Evolutionary conservation across 768 basidiomycete species (phyloP).

Genomic region (Atractiella rhizophila): DNA sequence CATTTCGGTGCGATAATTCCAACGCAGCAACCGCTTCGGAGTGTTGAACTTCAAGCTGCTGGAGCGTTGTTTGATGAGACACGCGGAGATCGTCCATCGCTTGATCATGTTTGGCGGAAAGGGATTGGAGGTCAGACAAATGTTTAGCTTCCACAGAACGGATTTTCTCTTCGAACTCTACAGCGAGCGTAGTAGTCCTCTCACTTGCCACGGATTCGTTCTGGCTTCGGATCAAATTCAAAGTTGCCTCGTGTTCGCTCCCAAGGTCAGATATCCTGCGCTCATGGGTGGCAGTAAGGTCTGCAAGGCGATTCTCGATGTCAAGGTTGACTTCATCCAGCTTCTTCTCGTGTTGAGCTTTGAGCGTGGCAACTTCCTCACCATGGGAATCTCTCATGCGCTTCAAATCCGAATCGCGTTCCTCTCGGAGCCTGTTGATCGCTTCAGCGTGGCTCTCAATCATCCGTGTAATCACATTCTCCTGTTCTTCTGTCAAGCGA

Average conservation of each 20-base stretch:
- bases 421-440: constrained; percentile 42
- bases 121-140: background rate
- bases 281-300: background rate
- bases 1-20: background rate
- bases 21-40: background rate
- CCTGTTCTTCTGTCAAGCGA: constrained; percentile 22
- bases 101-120: background rate
- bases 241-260: constrained; percentile 14
- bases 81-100: background rate
- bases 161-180: background rate
- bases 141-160: background rate
- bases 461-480: constrained; percentile 27
- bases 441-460: constrained; percentile 35
- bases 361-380: constrained; percentile 19
- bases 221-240: constrained; percentile 14
- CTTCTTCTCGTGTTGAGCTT: constrained; percentile 30
- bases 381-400: constrained; percentile 4
- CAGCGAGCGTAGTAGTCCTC: background rate
- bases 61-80: background rate
- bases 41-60: background rate
- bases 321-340: constrained; percentile 32
- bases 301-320: constrained; percentile 29
- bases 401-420: constrained; percentile 16
- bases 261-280: background rate
- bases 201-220: background rate